phyloP scores from a whole-genome alignment of 2,329 filamentous ascomycete species.

The Bipolaris zeicola region DNA sequence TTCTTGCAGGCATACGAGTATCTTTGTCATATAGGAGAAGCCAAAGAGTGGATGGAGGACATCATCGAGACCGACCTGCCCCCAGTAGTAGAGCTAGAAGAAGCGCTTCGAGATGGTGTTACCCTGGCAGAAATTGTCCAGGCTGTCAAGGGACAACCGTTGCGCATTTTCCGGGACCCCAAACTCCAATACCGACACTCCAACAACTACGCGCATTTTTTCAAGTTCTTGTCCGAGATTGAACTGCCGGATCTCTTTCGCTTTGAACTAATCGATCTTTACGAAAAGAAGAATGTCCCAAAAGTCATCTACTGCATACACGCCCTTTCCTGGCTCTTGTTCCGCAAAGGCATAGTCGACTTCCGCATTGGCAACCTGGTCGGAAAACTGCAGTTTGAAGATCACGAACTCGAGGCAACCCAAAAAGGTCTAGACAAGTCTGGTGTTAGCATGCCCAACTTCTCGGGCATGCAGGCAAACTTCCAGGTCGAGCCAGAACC shows the following conservation, averaged over 20 bases:
- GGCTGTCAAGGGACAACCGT: constrained; percentile 74
- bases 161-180: constrained; percentile 83
- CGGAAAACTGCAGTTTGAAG: constrained; percentile 94
- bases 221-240: constrained; percentile 88
- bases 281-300: constrained; percentile 99
- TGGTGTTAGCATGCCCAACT: constrained; percentile 94
- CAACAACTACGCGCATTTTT: constrained; percentile 97
- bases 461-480: constrained; percentile 94
- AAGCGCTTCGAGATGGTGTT: constrained; percentile 89
- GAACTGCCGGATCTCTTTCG: constrained; percentile 94
- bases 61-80: constrained; percentile 84
- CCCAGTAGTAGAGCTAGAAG: constrained; percentile 90
- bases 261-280: constrained; percentile 95
- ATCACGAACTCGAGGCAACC: constrained; percentile 95
- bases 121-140: constrained; percentile 94
- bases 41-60: constrained; percentile 98
- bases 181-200: constrained; percentile 94
- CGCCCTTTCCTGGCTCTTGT: constrained; percentile 95
- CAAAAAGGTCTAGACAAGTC: constrained; percentile 97
- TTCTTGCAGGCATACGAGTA: constrained; percentile 98
- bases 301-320: constrained; percentile 99
- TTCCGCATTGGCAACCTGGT: constrained; percentile 97
- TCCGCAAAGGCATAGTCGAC: constrained; percentile 89
- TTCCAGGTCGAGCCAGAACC: constrained; percentile 88
- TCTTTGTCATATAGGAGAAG: constrained; percentile 97